Evolutionary conservation across 305 asterid species (phyloP), one percentile per base, ranked within the genome.

Genomic region (Fraxinus latifolia): DNA sequence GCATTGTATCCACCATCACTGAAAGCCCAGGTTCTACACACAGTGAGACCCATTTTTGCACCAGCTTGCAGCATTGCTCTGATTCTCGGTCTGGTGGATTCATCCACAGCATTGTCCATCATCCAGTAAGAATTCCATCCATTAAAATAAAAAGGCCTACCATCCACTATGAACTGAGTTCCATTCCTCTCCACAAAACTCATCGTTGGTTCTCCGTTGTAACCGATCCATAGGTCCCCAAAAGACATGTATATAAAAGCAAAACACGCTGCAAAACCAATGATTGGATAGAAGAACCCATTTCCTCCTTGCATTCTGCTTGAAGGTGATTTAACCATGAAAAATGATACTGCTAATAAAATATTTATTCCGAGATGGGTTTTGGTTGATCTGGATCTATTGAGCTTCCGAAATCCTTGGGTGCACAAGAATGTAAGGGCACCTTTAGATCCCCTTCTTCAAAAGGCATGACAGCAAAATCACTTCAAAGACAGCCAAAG

Each of bases 101-200:
- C 91, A 80, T 96, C 98, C 71, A 88, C 98, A 78, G 96, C 94
- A 84, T 96, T 96, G 78, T 94, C 98, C 99, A 96, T 96, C 93
- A 96, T 83, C 99, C 99, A 96, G 78, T 96, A 96, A 79, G 99
- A 96, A 62, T 96, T 96, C 99, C 99, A 96, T 9, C 99, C 99
- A 88, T 94, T 94, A 31, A 96, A 88, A 58, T 96, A 93, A 83
- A 96, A 94, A 14, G 92, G 97, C 81, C 73, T 90, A 42, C 97
- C 99, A 89, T 94, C 99, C 82, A 91, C 90, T 67, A 87, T 76
- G 85, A 96, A 94, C 89, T 94, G 98, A 85, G 94, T 91, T 60
- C 97, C 99, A 89, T 94, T 96, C 84, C 98, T 91, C 90, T 89
- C 97, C 84, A 96, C 98, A 84, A 93, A 94, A 78, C 96, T 91